These are phyloP conservation scores for Aspergillus neotritici DNA, from an alignment of 2,329 filamentous ascomycete species.

Conservation along the genomic window DNA sequence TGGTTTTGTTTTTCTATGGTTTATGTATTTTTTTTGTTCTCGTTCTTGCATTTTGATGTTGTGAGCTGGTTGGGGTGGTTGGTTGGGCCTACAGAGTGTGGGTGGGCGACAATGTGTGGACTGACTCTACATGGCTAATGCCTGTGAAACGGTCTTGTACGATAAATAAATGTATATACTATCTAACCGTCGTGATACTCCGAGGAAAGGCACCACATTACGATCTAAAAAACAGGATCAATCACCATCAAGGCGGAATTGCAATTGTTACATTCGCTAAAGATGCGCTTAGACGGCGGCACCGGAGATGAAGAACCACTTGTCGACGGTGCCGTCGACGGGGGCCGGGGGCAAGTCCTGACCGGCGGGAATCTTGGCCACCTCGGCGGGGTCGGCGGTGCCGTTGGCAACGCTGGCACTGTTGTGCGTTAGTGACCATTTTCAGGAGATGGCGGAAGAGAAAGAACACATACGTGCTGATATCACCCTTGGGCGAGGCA, in stretches of 20 bases:
- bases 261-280: constrained; percentile 23
- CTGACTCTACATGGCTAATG: constrained; percentile 1
- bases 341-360: constrained; percentile 79
- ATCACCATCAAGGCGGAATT: constrained; percentile 19
- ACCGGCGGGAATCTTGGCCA: constrained; percentile 70
- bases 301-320: constrained; percentile 99
- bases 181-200: constrained; percentile 4
- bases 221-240: too few relatives aligned
- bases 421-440: constrained; percentile 9
- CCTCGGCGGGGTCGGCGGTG: constrained; percentile 61
- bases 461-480: constrained; percentile 65
- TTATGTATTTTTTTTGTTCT: not conserved
- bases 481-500: constrained; percentile 70
- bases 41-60: not conserved
- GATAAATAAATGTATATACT: constrained; percentile 11
- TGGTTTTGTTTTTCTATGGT: constrained; percentile 18
- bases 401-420: constrained; percentile 76
- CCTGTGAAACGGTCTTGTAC: not conserved
- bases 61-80: not conserved
- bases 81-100: constrained; percentile 3
- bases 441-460: not conserved
- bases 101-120: not conserved
- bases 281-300: constrained; percentile 63
- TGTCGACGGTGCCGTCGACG: constrained; percentile 95
- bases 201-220: not conserved